Conservation (phyloP, 2,329 filamentous ascomycete species). For the Pseudocercospora eumusae region DNA sequence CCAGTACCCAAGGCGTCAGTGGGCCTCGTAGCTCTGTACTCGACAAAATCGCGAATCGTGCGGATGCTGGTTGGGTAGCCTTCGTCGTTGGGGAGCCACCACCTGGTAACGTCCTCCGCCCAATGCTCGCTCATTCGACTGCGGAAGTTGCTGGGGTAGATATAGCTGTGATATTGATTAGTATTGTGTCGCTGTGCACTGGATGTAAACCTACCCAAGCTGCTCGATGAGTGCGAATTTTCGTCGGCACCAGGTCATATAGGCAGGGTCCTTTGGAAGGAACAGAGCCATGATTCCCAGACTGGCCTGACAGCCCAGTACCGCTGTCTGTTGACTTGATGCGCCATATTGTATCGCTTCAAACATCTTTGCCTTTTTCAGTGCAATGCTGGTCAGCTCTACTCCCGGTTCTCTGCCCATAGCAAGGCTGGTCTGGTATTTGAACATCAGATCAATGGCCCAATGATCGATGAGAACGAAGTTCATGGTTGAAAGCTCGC, state of each 20-base stretch:
- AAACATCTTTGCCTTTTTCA: slow-evolving; percentile 73
- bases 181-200: neutral
- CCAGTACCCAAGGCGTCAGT: slow-evolving; percentile 31
- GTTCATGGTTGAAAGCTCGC: slow-evolving; percentile 72
- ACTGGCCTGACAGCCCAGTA: slow-evolving; percentile 73
- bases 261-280: slow-evolving; percentile 70
- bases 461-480: slow-evolving; percentile 75
- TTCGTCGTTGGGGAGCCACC: slow-evolving; percentile 89
- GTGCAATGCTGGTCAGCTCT: slow-evolving; percentile 64
- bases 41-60: slow-evolving; percentile 74
- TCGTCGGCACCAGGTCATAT: slow-evolving; percentile 75
- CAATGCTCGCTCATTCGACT: slow-evolving; percentile 75
- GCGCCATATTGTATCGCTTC: slow-evolving; percentile 76
- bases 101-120: slow-evolving; percentile 69
- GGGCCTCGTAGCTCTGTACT: slow-evolving; percentile 36
- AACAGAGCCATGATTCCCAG: slow-evolving; percentile 77
- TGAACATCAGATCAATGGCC: slow-evolving; percentile 77
- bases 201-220: slow-evolving; percentile 63
- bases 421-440: slow-evolving; percentile 66
- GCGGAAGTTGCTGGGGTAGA: slow-evolving; percentile 75
- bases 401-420: slow-evolving; percentile 50
- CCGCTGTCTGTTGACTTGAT: slow-evolving; percentile 66
- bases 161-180: slow-evolving; percentile 62
- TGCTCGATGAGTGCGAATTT: slow-evolving; percentile 78
- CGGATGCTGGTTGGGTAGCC: slow-evolving; percentile 72